Evolutionary conservation across 2,329 filamentous ascomycete genomes (phyloP).

Genomic region (Daldinia sp.): DNA sequence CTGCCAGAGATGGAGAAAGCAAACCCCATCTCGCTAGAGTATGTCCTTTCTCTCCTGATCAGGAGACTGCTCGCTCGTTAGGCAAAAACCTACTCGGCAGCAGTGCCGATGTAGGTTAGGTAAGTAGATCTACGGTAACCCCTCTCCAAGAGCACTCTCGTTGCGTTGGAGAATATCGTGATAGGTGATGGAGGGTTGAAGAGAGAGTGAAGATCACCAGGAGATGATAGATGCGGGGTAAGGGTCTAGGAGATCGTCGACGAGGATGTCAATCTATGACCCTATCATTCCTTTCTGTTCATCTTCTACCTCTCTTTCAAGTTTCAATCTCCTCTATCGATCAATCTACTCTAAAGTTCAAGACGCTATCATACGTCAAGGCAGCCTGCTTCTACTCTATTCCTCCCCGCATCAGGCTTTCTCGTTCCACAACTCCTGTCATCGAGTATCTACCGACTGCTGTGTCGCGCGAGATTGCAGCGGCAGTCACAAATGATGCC

Average conservation of each 20-base stretch:
- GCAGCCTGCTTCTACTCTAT: slow-evolving; percentile 21
- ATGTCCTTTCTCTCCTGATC: slow-evolving; percentile 6
- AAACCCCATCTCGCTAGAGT: slow-evolving; percentile 10
- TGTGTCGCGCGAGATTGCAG: slow-evolving; percentile 30
- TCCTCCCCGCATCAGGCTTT: not conserved
- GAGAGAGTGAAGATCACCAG: slow-evolving; percentile 19
- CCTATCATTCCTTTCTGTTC: slow-evolving; percentile 20
- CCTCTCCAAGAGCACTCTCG: slow-evolving; percentile 7
- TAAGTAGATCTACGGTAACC: slow-evolving; percentile 19
- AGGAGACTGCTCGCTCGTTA: slow-evolving; percentile 26
- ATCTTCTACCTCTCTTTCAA: slow-evolving; percentile 5
- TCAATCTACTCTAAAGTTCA: slow-evolving; percentile 1
- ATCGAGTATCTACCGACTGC: slow-evolving; percentile 31
- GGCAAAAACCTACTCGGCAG: slow-evolving; percentile 12
- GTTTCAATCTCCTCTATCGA: not conserved
- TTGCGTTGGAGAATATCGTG: slow-evolving; percentile 32
- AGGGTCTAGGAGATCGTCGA: slow-evolving; percentile 26
- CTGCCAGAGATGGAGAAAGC: slow-evolving; percentile 2
- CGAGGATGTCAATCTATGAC: slow-evolving; percentile 20
- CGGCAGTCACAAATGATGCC: slow-evolving; percentile 26
- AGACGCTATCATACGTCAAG: slow-evolving; percentile 6
- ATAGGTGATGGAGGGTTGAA: slow-evolving; percentile 13
- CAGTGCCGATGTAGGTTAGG: slow-evolving; percentile 16
- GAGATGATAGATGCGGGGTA: slow-evolving; percentile 37
- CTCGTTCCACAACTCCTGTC: slow-evolving; percentile 24